These are phyloP conservation scores for Leptographium radiaticola DNA, from an alignment of 2,329 filamentous ascomycete genomes.

Conservation along the genomic window DNA sequence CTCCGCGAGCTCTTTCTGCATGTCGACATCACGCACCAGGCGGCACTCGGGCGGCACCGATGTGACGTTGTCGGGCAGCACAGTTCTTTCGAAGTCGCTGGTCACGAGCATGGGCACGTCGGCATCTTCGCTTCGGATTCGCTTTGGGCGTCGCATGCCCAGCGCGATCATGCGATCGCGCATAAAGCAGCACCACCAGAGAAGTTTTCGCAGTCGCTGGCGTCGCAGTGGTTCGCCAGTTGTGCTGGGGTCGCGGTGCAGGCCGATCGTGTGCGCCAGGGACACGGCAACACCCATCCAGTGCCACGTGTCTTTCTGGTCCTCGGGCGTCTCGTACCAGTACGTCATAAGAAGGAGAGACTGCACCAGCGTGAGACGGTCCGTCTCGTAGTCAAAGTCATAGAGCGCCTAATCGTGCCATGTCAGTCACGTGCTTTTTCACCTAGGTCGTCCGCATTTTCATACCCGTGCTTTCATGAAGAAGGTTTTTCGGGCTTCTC, in stretches of 20 bases:
- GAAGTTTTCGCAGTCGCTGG: conserved; percentile 81
- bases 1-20: conserved; percentile 66
- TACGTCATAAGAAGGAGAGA: conserved; percentile 86
- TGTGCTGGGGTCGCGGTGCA: conserved; percentile 69
- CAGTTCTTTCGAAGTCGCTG: conserved; percentile 68
- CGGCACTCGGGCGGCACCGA: conserved; percentile 59
- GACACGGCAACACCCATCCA: conserved; percentile 97
- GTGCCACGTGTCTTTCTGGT: conserved; percentile 96
- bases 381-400: conserved; percentile 88
- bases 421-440: conserved; percentile 6
- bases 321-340: conserved; percentile 94
- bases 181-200: conserved; percentile 98
- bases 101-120: conserved; percentile 83
- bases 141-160: conserved; percentile 83
- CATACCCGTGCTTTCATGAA: conserved; percentile 78
- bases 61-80: conserved; percentile 53
- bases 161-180: conserved; percentile 83
- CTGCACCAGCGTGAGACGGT: conserved; percentile 80
- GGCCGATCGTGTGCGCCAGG: conserved; percentile 80
- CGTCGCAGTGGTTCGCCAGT: conserved; percentile 62
- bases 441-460: conserved; percentile 6
- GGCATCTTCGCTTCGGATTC: conserved; percentile 87
- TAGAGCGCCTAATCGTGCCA: conserved; percentile 53
- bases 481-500: conserved; percentile 74
- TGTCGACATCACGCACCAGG: conserved; percentile 53